Base-by-base conservation (phyloP, 2,329 filamentous ascomycete species). In the Helotiales sp. region DNA sequence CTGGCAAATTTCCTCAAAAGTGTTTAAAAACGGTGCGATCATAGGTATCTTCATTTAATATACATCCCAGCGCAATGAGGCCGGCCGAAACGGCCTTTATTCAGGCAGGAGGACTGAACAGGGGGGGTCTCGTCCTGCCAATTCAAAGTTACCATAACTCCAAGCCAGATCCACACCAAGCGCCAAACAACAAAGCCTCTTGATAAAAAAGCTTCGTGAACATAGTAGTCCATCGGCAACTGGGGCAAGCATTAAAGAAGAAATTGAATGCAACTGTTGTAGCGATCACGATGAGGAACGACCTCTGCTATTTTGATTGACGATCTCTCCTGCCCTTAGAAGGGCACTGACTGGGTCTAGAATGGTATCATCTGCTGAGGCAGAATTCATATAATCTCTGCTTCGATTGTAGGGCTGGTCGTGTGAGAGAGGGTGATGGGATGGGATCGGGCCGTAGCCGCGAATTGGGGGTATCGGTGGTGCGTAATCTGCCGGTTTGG, bases 331-430 rank as follows among this genome's bases (percentile, higher is more conserved):
- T 10, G 87, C 87, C 68, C 81, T 82, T 1, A 89, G 75, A 11
- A 89, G 78, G 6, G 87, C 87, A 67, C 81, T 87, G 78, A 89
- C 86, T 1, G 87, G 86, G 68, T 89, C 86, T 22, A 88, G 77
- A 3, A 77, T 70, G 3, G 78, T 77, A 2, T 72, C 75, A 17
- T 78, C 77, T 17, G 72, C 59, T 4, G 70, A 64, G 20, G 66
- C 57, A 6, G 72, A 65, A 28, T 58, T 75, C 71, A 57, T 73
- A 70, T 15, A 67, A 15, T 73, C 70, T 37, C 68, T 61, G 11
- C 65, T 64, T 67, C 66, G 71, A 52, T 45, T 55, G 54, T 71
- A 71, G 43, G 34, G 66, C 20, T 60, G 65, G 45, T 70, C 74
- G 63, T 24, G 28, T 11, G 47, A 8, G 30, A 11, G 17, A 26